phyloP scores from a whole-genome alignment of 2,329 filamentous ascomycete genomes.

The Colletotrichum cereale region DNA sequence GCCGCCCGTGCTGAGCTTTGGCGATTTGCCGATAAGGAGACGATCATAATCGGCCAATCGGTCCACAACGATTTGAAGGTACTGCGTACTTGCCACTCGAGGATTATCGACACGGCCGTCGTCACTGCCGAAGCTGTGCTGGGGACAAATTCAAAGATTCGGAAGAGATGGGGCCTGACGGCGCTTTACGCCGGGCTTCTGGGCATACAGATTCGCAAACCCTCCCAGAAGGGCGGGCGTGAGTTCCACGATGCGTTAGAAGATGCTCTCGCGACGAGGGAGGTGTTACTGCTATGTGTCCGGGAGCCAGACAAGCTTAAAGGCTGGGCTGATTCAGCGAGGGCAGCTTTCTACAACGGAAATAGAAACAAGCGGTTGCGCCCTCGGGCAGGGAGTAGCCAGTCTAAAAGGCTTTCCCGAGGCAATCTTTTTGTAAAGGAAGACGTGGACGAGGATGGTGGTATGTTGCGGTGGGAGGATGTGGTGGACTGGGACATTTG shows the following conservation, averaged over 20 bases:
- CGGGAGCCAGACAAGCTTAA: neutral
- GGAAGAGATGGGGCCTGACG: neutral
- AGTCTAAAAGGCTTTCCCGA: too few relatives aligned
- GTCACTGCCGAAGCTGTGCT: conserved; percentile 48
- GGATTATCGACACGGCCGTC: conserved; percentile 59
- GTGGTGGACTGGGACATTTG: neutral
- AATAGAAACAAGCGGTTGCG: too few relatives aligned
- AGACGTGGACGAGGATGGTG: too few relatives aligned
- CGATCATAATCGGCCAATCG: conserved; percentile 62
- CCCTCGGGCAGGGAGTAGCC: too few relatives aligned
- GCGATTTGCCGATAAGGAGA: conserved; percentile 55
- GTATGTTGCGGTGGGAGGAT: neutral
- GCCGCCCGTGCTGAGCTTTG: conserved; percentile 58
- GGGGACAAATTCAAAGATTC: neutral
- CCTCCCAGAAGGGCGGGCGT: neutral
- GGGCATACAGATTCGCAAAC: neutral
- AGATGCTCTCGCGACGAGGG: conserved; percentile 1
- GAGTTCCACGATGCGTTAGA: neutral
- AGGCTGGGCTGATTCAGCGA: neutral
- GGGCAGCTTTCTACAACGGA: neutral
- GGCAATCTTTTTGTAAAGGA: too few relatives aligned
- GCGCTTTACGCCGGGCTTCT: neutral
- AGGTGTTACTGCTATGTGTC: neutral
- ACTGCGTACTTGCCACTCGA: conserved; percentile 56
- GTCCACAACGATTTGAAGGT: conserved; percentile 59